Evolutionary conservation across 768 basidiomycete species (phyloP), one percentile per base, ranked within the genome.

Genomic region (Asterophora parasitica): DNA sequence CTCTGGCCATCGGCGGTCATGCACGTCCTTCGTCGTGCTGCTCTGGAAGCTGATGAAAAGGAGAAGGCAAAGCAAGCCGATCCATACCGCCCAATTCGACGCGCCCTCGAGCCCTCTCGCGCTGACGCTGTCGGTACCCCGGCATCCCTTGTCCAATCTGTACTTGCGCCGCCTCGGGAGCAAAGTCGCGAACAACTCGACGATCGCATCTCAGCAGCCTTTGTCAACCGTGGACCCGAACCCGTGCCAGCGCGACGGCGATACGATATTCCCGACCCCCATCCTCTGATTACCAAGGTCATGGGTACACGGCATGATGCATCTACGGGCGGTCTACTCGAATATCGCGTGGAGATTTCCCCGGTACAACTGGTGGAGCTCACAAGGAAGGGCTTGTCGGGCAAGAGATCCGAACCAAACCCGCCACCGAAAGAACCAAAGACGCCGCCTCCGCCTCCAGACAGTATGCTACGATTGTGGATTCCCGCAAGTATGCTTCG

Each of bases 1-100:
- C 64, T 87, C 4, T 89, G 85, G 79, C 73, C 75, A 1, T 72
- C 76, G 2, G 75, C 79, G 3, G 69, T 83, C 4, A 73, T 83
- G 46, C 74, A 81, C 44, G 69, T 77, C 11, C 63, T 88, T 15
- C 70, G 83, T 26, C 74, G 78, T 8, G 67, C 65, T 20, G 72
- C 76, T 11, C 40, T 83, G 13, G 64, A 76, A 34, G 52, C 53
- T n/a, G 75, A 78, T 44, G 61, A 59, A 32, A 61, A 54, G 46
- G 65, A 68, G 46, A 51, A 53, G 48, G 46, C 48, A 4, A 58
- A 54, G 42, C 46, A 60, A 28, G 32, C 57, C 26, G 52, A 17
- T 16, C 37, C 37, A 30, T 48, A 58, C 30, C 31, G 44, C 11
- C 30, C 23, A 8, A 49, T 65, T 15, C 52, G 52, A 16, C 61